phyloP scores from a whole-genome alignment of 345 rosid genomes.

The Streptanthus diversifolius region DNA sequence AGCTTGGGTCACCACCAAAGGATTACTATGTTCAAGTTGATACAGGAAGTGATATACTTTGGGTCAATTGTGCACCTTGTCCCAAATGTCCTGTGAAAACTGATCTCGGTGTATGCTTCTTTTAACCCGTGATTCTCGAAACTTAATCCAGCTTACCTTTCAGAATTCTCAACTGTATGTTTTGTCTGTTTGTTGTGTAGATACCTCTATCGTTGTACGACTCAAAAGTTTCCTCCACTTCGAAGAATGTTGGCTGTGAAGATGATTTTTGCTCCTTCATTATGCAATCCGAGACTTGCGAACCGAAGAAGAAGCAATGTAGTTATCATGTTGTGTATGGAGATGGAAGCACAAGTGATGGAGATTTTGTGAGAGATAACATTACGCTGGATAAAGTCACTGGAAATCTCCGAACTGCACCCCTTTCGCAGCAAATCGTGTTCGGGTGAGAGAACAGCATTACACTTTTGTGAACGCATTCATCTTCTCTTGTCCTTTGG shows the following conservation, averaged over 20 bases:
- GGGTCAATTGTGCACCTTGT: slow-evolving; percentile 87
- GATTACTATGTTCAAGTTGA: slow-evolving; percentile 87
- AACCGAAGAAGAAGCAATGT: slow-evolving; percentile 16
- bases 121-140: not conserved
- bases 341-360: slow-evolving; percentile 39
- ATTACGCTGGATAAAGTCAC: slow-evolving; percentile 29
- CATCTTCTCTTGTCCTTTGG: slow-evolving; percentile 1
- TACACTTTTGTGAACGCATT: not conserved
- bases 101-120: slow-evolving; percentile 68
- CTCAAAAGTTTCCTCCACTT: slow-evolving; percentile 7
- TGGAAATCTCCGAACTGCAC: slow-evolving; percentile 25
- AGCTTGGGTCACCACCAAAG: slow-evolving; percentile 72
- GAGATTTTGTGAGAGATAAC: slow-evolving; percentile 31
- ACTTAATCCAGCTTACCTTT: not conserved
- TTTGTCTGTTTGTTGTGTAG: slow-evolving; percentile 34
- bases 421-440: slow-evolving; percentile 18
- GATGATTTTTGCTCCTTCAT: slow-evolving; percentile 27
- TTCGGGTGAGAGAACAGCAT: slow-evolving; percentile 25
- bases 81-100: slow-evolving; percentile 71
- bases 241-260: slow-evolving; percentile 25
- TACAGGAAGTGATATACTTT: slow-evolving; percentile 91
- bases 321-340: slow-evolving; percentile 36
- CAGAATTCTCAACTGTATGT: not conserved
- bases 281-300: slow-evolving; percentile 25
- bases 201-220: slow-evolving; percentile 44